phyloP scores from a whole-genome alignment of 345 rosid genomes.

The Syzygium jambos region DNA sequence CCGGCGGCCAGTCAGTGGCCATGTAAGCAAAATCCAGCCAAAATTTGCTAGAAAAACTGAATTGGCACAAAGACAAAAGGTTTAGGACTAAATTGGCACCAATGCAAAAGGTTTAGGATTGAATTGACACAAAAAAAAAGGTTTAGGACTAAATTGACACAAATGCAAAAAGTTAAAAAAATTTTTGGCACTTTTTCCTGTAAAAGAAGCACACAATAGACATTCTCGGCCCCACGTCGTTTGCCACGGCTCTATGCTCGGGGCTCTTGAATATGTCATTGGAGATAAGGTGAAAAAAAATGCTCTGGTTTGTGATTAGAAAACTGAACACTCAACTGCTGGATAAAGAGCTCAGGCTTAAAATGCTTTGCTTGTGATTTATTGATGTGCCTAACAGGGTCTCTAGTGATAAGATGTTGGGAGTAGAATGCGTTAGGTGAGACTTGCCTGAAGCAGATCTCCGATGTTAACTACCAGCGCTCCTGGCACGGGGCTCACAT shows the following conservation, averaged over 20 bases:
- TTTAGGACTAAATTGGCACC: too few species aligned
- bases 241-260: neutral
- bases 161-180: too few species aligned
- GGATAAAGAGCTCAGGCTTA: neutral
- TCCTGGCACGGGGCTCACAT: too few species aligned
- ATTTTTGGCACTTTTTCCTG: too few species aligned
- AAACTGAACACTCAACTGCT: neutral
- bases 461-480: too few species aligned
- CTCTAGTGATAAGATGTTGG: neutral
- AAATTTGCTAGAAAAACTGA: too few species aligned
- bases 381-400: neutral
- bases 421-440: neutral
- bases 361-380: neutral
- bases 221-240: neutral
- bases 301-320: neutral
- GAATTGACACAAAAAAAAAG: too few species aligned
- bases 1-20: too few species aligned
- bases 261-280: neutral
- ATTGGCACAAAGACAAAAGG: too few species aligned
- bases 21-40: too few species aligned
- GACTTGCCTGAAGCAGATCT: neutral
- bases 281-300: neutral
- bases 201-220: neutral
- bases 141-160: too few species aligned
- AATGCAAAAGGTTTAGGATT: too few species aligned